Evolutionary conservation across 2,329 filamentous ascomycete genomes (phyloP).

Genomic region (Scedosporium dehoogii): DNA sequence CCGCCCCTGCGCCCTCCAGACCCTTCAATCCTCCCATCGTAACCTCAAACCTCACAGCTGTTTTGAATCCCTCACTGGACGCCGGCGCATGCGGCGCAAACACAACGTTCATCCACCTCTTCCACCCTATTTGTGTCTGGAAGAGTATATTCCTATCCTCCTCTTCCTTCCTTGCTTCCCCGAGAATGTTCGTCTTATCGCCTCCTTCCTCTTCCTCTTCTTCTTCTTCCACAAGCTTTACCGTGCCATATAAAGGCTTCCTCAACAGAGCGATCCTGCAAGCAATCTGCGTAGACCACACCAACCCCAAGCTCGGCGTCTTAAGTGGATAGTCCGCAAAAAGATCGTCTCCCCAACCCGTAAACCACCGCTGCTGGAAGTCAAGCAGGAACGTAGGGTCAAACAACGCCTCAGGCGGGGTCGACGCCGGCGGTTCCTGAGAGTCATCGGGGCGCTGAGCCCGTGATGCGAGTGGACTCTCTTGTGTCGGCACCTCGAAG

Average conservation of each 20-base stretch:
- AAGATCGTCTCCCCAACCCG: slow-evolving; percentile 77
- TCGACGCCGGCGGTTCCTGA: slow-evolving; percentile 12
- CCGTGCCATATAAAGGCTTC: slow-evolving; percentile 43
- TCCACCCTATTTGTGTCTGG: slow-evolving; percentile 49
- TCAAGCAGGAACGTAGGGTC: slow-evolving; percentile 59
- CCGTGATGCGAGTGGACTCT: slow-evolving; percentile 40
- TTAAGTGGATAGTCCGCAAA: slow-evolving; percentile 47
- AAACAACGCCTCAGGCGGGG: slow-evolving; percentile 19
- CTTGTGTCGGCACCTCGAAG: slow-evolving; percentile 20
- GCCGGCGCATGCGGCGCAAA: slow-evolving; percentile 69
- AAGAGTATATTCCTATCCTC: slow-evolving; percentile 11
- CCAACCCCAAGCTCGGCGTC: slow-evolving; percentile 76
- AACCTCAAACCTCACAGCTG: slow-evolving; percentile 65
- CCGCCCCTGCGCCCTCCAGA: slow-evolving; percentile 12
- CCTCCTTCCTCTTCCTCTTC: slow-evolving; percentile 28
- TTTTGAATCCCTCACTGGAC: slow-evolving; percentile 34
- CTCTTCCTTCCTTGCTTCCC: background rate
- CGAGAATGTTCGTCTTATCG: no score
- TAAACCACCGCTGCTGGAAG: slow-evolving; percentile 91
- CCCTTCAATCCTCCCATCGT: slow-evolving; percentile 51
- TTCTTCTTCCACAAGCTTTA: slow-evolving; percentile 26
- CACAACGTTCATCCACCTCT: slow-evolving; percentile 76
- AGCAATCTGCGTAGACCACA: slow-evolving; percentile 85
- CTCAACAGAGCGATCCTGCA: slow-evolving; percentile 75
- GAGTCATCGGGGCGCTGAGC: slow-evolving; percentile 22